These are phyloP conservation scores for Suillus variegatus DNA, from an alignment of 768 basidiomycete genomes.

Conservation along the genomic window DNA sequence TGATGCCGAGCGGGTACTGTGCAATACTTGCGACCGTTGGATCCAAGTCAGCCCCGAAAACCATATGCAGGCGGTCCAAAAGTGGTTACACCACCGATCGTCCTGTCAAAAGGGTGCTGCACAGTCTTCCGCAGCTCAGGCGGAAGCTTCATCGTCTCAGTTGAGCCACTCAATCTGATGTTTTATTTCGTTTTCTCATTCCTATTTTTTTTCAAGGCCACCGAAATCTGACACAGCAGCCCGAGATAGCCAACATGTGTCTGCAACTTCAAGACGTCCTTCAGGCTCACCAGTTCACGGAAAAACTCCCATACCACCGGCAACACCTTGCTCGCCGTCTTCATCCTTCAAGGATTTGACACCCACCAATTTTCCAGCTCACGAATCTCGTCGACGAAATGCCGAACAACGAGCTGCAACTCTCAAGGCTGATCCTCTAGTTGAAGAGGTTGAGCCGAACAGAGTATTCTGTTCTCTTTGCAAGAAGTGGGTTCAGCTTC, in stretches of 20 bases:
- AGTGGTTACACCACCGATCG: constrained; percentile 64
- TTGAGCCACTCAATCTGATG: background rate
- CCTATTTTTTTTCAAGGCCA: background rate
- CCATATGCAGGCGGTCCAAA: constrained; percentile 59
- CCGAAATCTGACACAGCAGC: background rate
- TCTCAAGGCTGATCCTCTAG: constrained; percentile 63
- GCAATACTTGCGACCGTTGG: constrained; percentile 71
- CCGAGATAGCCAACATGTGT: background rate
- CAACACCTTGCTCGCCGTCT: constrained; percentile 29
- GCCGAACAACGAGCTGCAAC: constrained; percentile 79
- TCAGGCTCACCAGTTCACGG: background rate
- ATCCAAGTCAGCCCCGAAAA: constrained; percentile 61
- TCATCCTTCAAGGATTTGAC: constrained; percentile 58
- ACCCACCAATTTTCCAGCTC: constrained; percentile 54
- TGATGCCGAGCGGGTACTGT: constrained; percentile 71
- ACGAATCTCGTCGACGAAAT: constrained; percentile 72
- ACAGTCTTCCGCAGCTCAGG: constrained; percentile 13
- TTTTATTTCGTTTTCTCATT: background rate
- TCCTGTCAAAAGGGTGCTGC: constrained; percentile 45
- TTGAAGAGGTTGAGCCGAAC: constrained; percentile 72
- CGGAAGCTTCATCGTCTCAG: constrained; percentile 24
- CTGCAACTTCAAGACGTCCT: background rate
- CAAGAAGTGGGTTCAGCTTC: constrained; percentile 80
- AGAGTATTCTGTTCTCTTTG: constrained; percentile 75
- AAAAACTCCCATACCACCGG: constrained; percentile 16